Percentiles rank a stretch among this genome's conserved stretches.
Conservation (phyloP, 345 rosid genomes). For the Salix caprea region DNA sequence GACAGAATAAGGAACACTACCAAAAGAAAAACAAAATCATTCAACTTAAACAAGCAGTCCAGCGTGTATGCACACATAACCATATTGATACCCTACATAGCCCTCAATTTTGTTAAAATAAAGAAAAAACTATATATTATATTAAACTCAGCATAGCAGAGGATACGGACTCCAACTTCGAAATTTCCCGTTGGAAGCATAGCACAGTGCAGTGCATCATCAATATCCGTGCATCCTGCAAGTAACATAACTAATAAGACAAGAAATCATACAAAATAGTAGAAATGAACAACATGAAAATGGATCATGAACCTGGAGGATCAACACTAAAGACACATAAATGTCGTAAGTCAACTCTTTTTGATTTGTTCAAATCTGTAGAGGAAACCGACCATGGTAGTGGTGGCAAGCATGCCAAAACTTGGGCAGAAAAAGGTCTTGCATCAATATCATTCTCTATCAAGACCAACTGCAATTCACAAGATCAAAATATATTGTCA, state of each 20-base stretch:
- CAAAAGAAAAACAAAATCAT: neutral
- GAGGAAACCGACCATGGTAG: slow-evolving; percentile 92
- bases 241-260: slow-evolving; percentile 16
- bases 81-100: neutral
- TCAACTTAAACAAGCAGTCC: neutral
- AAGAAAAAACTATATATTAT: neutral
- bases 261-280: neutral
- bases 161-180: slow-evolving; percentile 99
- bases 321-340: slow-evolving; percentile 82
- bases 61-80: neutral
- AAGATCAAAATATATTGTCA: slow-evolving; percentile 1
- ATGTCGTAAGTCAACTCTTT: slow-evolving; percentile 74
- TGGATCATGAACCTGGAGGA: slow-evolving; percentile 65
- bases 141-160: slow-evolving; percentile 12
- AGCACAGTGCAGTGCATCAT: slow-evolving; percentile 92
- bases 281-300: neutral
- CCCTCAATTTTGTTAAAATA: no score
- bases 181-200: slow-evolving; percentile 79
- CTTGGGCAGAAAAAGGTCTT: slow-evolving; percentile 93
- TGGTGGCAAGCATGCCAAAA: slow-evolving; percentile 94
- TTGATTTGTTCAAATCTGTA: slow-evolving; percentile 64
- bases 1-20: no score
- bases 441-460: slow-evolving; percentile 94
- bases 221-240: slow-evolving; percentile 96
- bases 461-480: slow-evolving; percentile 70